Percentiles rank a stretch among this genome's conserved stretches.
These are phyloP conservation scores for Nannochloris sp. DNA, from an alignment of 139 green algal genomes.

Conservation along the genomic window DNA sequence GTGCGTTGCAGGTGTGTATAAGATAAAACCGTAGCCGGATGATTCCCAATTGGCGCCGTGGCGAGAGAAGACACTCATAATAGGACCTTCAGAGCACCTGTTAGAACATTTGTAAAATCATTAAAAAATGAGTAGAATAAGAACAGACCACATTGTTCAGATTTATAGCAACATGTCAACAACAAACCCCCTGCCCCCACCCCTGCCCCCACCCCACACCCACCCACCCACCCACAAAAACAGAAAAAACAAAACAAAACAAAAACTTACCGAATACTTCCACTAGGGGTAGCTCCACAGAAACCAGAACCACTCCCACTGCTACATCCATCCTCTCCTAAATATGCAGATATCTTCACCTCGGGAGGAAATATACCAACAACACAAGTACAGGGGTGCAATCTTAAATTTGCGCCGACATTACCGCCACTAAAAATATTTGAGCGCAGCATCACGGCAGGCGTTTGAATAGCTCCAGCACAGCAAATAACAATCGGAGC, in stretches of 20 bases:
- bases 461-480: slow-evolving; percentile 40
- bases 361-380: slow-evolving; percentile 33
- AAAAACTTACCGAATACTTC: too few species aligned
- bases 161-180: too few species aligned
- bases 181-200: too few species aligned
- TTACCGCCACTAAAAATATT: slow-evolving; percentile 35
- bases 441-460: slow-evolving; percentile 55
- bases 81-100: slow-evolving; percentile 29
- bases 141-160: too few species aligned
- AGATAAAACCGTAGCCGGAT: slow-evolving; percentile 46
- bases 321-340: too few species aligned
- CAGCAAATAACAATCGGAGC: slow-evolving; percentile 22
- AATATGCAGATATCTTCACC: too few species aligned
- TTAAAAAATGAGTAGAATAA: too few species aligned
- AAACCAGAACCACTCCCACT: too few species aligned
- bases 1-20: slow-evolving; percentile 32
- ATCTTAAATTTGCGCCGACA: slow-evolving; percentile 37
- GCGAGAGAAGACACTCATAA: slow-evolving; percentile 43
- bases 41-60: slow-evolving; percentile 43
- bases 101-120: not conserved
- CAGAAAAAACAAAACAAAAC: too few species aligned
- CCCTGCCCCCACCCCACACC: too few species aligned
- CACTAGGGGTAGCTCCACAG: too few species aligned
- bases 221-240: too few species aligned
- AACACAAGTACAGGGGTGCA: slow-evolving; percentile 45